Evolutionary conservation across 1,284 basidiomycete genomes (phyloP), one percentile per base, ranked within the genome.

Genomic region (Naganishia albida): DNA sequence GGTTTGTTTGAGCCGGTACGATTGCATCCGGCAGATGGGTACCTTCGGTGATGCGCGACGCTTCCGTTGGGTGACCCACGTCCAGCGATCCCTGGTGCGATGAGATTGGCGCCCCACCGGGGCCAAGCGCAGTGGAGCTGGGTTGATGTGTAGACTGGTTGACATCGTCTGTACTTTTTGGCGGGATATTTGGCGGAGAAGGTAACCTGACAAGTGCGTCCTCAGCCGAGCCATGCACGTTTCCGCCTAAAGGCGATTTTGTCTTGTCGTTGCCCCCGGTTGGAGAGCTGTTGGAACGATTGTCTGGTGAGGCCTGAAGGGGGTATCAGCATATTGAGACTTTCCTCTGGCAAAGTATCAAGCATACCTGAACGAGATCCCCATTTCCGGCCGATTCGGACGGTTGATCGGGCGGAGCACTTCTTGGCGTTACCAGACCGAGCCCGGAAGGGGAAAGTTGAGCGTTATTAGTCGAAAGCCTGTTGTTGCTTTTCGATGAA

Each of bases 401-500:
- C 25, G 15, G 12, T 13, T 60, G 46, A 0, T 48, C 25, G 2
- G 38, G 10, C 13, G 46, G 18, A 2, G 34, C 46, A 30, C 16
- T 25, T 20, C 25, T 25, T 13, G 44, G 44, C 2, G 39, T 39
- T n/a, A 34, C 30, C 7, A 28, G 16, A 26, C 28, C 63, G 8
- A 23, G 7, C 23, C 7, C 10, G 25, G 30, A 28, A 50, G 60
- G 40, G 12, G 57, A 60, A 7, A 39, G 57, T 30, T 60, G 46
- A 6, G 48, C 38, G 25, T 60, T 60, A 15, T 30, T 38, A 16
- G 43, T 23, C 10, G 34, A 34, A 4, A 63, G 49, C 20, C 20
- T 63, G 15, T 28, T 15, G 12, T 40, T 30, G 40, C 60, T 63
- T 44, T 30, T 63, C 6, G 50, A 52, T n/a, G 50, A 53, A 1